A percentile compares a stretch with the other conserved stretches of the same genome.
These are phyloP conservation scores for Amanita inopinata DNA, from an alignment of 768 basidiomycete genomes.

Conservation along the genomic window DNA sequence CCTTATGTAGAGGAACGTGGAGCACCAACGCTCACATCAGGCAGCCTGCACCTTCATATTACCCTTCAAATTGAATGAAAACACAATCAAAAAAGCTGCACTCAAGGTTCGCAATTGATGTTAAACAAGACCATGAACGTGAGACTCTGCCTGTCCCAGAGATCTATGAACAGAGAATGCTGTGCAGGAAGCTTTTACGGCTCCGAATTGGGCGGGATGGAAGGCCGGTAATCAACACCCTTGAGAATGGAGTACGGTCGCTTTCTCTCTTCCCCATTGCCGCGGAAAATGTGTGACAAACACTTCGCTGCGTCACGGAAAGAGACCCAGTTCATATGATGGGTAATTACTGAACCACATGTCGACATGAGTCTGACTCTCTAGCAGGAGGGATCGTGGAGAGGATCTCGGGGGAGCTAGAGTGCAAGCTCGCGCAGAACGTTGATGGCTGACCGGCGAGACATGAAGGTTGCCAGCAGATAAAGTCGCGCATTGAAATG, in stretches of 20 bases:
- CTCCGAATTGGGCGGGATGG: slow-evolving; percentile 7
- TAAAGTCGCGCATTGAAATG: too few species aligned
- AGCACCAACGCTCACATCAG: too few species aligned
- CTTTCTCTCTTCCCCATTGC: slow-evolving; percentile 5
- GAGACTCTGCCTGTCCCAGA: background rate
- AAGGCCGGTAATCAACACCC: slow-evolving; percentile 8
- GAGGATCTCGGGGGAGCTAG: slow-evolving; percentile 4
- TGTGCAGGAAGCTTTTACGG: background rate
- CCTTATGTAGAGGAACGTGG: background rate
- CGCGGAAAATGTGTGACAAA: slow-evolving; percentile 9
- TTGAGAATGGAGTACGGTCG: slow-evolving; percentile 2
- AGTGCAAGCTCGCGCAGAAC: too few species aligned
- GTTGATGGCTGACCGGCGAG: too few species aligned
- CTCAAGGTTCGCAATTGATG: too few species aligned
- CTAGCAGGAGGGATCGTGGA: background rate
- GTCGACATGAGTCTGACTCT: slow-evolving; percentile 3
- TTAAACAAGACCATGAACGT: too few species aligned
- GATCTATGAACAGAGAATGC: background rate
- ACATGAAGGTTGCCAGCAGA: too few species aligned
- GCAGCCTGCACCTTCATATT: too few species aligned
- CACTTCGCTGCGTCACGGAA: too few species aligned
- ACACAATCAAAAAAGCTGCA: background rate
- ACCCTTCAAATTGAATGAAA: background rate
- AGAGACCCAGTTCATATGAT: too few species aligned
- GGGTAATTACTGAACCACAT: too few species aligned